Percentiles rank a stretch among this genome's conserved stretches.
These are phyloP conservation scores for Saccharomycodes ludwigii DNA, from an alignment of 805 yeast genomes.

Conservation along the genomic window DNA sequence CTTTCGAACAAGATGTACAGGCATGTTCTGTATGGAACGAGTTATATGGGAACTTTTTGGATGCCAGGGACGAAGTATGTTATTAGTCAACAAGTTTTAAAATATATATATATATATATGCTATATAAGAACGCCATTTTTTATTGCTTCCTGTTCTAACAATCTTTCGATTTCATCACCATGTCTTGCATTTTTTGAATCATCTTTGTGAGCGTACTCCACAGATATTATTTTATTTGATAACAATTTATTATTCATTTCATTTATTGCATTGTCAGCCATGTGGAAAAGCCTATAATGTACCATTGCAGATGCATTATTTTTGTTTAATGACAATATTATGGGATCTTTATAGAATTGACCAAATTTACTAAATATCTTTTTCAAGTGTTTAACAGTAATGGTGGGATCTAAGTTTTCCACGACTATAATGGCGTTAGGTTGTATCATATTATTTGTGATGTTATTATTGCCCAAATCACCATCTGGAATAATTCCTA, in stretches of 20 bases:
- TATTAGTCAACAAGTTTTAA: background rate
- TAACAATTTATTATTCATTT: conserved; percentile 55
- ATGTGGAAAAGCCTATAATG: conserved; percentile 50
- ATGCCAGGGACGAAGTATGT: conserved; percentile 6
- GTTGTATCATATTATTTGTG: conserved; percentile 20
- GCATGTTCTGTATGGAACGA: conserved; percentile 18
- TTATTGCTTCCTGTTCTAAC: conserved; percentile 52
- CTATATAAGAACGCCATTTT: conserved; percentile 21
- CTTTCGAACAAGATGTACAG: conserved; percentile 8
- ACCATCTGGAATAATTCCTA: background rate
- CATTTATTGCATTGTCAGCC: conserved; percentile 59
- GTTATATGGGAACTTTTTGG: conserved; percentile 11
- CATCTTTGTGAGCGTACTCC: conserved; percentile 60
- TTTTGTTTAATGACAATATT: conserved; percentile 32
- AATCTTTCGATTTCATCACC: conserved; percentile 73
- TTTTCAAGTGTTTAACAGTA: conserved; percentile 42
- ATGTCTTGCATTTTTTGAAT: conserved; percentile 39
- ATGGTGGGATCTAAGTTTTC: conserved; percentile 57
- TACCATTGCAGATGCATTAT: conserved; percentile 57
- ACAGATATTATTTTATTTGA: conserved; percentile 53
- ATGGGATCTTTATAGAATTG: conserved; percentile 36
- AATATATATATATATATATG: background rate
- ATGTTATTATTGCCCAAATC: conserved; percentile 10
- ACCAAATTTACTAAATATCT: conserved; percentile 56
- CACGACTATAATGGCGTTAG: conserved; percentile 59